These are phyloP conservation scores for Dacryopinax primogenitus DNA, from an alignment of 768 basidiomycete species.

Conservation along the genomic window DNA sequence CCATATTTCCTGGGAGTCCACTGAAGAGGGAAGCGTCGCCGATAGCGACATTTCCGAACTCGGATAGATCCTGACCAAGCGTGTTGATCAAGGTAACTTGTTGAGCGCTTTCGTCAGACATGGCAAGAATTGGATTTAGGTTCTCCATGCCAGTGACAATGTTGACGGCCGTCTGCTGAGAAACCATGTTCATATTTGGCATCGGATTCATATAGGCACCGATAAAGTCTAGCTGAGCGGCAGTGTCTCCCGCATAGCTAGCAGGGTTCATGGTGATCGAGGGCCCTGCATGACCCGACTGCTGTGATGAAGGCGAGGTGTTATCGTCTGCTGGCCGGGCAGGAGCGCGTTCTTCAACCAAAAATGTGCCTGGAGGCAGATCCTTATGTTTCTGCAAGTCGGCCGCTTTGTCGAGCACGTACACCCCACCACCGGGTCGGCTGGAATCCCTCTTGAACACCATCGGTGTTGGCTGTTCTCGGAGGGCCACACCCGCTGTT, in stretches of 20 bases:
- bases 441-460: not conserved
- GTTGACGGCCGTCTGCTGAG: not conserved
- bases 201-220: not conserved
- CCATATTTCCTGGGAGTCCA: not conserved
- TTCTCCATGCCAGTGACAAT: not conserved
- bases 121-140: constrained; percentile 3
- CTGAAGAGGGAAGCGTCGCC: not conserved
- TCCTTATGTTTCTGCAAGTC: constrained; percentile 4
- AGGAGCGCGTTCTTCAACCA: constrained; percentile 7
- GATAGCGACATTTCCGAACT: not conserved
- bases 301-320: constrained; percentile 4
- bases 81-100: constrained; percentile 7
- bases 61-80: not conserved
- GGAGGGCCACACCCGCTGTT: constrained; percentile 44
- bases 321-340: not conserved
- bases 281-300: not conserved
- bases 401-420: constrained; percentile 1
- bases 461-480: constrained; percentile 9
- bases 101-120: not conserved
- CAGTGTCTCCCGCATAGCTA: not conserved
- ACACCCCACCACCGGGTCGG: not conserved
- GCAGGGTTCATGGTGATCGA: constrained; percentile 7
- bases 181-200: not conserved
- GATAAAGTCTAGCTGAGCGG: not conserved
- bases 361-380: not conserved